Percentiles rank a stretch among this genome's conserved stretches.
phyloP scores from a whole-genome alignment of 176 grass and related monocot genomes.

The Secale cereale region DNA sequence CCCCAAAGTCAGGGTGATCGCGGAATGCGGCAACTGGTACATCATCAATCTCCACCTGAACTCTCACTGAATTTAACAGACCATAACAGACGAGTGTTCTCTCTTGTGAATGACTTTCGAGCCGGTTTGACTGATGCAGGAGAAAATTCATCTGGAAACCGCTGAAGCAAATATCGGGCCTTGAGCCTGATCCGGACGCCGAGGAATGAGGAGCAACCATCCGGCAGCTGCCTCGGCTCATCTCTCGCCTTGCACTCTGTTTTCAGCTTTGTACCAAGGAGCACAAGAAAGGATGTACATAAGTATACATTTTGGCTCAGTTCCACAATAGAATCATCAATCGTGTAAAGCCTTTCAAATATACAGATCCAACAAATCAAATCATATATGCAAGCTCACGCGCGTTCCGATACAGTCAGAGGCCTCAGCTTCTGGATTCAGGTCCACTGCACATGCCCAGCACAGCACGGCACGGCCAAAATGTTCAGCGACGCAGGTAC shows the following conservation, averaged over 20 bases:
- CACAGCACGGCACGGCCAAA: background rate
- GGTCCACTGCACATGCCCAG: too few species aligned
- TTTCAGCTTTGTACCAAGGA: constrained; percentile 1
- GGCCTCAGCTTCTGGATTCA: background rate
- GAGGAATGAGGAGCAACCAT: background rate
- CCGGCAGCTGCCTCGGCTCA: background rate
- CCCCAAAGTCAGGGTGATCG: constrained; percentile 79
- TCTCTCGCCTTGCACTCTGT: background rate
- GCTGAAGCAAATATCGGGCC: constrained; percentile 69
- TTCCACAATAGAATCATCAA: background rate
- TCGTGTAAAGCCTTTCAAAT: background rate
- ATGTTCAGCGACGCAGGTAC: constrained; percentile 45
- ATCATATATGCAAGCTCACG: background rate
- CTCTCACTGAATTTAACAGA: background rate
- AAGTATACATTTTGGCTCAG: constrained; percentile 18
- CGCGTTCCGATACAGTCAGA: background rate
- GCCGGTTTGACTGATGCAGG: constrained; percentile 33
- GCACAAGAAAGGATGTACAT: background rate
- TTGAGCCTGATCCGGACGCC: constrained; percentile 42
- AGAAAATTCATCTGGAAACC: constrained; percentile 87
- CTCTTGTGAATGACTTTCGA: background rate
- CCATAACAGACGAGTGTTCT: too few species aligned
- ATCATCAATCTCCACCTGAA: background rate
- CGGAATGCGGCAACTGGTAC: constrained; percentile 84
- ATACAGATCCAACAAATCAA: background rate